Conservation (phyloP, 2,329 filamentous ascomycete genomes). For the Microdochium nivale region DNA sequence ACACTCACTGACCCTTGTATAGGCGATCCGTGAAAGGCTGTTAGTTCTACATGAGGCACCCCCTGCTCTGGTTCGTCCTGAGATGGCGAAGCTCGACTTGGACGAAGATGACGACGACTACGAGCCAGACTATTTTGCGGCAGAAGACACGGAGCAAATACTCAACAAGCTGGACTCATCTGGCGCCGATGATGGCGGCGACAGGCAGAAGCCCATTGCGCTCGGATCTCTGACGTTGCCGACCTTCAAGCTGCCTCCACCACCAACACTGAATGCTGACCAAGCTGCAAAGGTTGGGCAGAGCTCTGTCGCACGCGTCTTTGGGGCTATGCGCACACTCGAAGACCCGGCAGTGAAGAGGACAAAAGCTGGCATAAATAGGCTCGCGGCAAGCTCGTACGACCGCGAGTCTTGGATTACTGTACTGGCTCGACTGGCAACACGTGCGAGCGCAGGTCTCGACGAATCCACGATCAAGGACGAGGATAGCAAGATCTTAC, state of each 20-base stretch:
- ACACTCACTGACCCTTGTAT: slow-evolving; percentile 8
- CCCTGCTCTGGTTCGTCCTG: slow-evolving; percentile 43
- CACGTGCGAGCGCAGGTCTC: slow-evolving; percentile 64
- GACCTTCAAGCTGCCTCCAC: slow-evolving; percentile 71
- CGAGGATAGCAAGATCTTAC: slow-evolving; percentile 32
- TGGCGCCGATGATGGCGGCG: slow-evolving; percentile 41
- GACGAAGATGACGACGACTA: slow-evolving; percentile 87
- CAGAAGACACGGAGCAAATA: slow-evolving; percentile 70
- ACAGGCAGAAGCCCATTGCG: slow-evolving; percentile 34
- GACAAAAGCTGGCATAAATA: slow-evolving; percentile 66
- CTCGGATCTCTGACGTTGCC: slow-evolving; percentile 56
- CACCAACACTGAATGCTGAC: slow-evolving; percentile 63
- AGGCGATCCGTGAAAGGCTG: slow-evolving; percentile 45
- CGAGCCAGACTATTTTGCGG: slow-evolving; percentile 75
- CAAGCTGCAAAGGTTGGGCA: slow-evolving; percentile 67
- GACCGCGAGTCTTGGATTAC: slow-evolving; percentile 89
- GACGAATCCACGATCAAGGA: slow-evolving; percentile 50
- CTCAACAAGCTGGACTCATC: slow-evolving; percentile 67
- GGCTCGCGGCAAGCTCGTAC: slow-evolving; percentile 75
- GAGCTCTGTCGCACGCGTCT: slow-evolving; percentile 66
- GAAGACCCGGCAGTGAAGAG: slow-evolving; percentile 58
- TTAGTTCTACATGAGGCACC: slow-evolving; percentile 31
- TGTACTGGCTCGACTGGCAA: slow-evolving; percentile 76
- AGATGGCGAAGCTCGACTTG: slow-evolving; percentile 53
- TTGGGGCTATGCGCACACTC: slow-evolving; percentile 65